A percentile compares a stretch with the other conserved stretches of the same genome.
Evolutionary conservation across 305 asterid species (phyloP).

Genomic region (Fraxinus ornus): DNA sequence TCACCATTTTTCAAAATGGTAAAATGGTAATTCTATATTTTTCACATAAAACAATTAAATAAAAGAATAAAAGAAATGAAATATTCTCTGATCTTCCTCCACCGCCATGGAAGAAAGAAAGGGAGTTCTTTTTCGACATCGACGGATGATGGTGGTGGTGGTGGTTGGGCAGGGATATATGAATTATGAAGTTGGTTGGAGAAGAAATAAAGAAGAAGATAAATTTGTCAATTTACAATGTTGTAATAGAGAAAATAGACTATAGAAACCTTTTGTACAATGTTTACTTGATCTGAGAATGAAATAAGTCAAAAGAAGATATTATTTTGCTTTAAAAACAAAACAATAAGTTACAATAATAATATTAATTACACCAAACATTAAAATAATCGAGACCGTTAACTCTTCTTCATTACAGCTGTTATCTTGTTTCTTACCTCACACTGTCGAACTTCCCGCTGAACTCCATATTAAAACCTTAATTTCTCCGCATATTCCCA

Average conservation of each 20-base stretch:
- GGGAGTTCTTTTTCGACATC: not conserved
- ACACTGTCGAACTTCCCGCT: not conserved
- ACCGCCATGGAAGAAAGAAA: not conserved
- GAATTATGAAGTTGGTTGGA: not conserved
- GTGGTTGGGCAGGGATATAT: no score
- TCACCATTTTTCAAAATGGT: not conserved
- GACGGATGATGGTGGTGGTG: no score
- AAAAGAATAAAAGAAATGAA: not conserved
- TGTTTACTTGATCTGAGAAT: not conserved
- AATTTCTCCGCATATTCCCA: not conserved
- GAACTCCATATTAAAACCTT: not conserved
- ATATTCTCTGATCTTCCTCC: not conserved
- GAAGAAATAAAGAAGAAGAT: not conserved
- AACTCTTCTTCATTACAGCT: not conserved
- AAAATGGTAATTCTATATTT: no score
- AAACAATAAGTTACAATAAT: no score
- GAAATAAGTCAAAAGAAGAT: not conserved
- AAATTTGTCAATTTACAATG: no score
- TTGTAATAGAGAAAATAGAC: no score
- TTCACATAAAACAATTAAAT: not conserved
- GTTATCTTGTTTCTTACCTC: not conserved
- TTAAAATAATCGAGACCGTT: not conserved
- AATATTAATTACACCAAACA: not conserved
- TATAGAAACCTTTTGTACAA: not conserved
- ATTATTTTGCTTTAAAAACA: not conserved